Conservation (phyloP, 768 basidiomycete species). For the Coprinopsis cinerea region DNA sequence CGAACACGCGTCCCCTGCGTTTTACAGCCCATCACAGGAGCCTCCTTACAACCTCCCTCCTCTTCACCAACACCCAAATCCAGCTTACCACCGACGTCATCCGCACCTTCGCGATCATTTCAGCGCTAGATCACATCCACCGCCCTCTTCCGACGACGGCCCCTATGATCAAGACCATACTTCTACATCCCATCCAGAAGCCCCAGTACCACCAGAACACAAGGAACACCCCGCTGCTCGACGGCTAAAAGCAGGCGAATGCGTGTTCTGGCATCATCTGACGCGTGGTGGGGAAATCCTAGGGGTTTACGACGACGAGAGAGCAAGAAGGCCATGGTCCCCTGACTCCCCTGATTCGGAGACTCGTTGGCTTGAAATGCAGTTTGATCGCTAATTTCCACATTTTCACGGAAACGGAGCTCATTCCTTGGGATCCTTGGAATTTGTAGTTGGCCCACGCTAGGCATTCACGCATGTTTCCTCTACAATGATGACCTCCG, state of each 20-base stretch:
- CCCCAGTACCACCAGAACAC: constrained; percentile 24
- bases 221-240: constrained; percentile 33
- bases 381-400: constrained; percentile 26
- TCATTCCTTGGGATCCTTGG: neutral
- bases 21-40: too few species aligned
- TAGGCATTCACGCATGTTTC: too few species aligned
- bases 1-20: constrained; percentile 13
- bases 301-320: constrained; percentile 55
- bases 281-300: constrained; percentile 66
- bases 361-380: constrained; percentile 7
- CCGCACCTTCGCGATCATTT: too few species aligned
- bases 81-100: too few species aligned
- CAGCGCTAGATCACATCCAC: too few species aligned
- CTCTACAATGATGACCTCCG: too few species aligned
- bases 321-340: constrained; percentile 35
- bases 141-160: constrained; percentile 34
- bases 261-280: constrained; percentile 75
- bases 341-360: constrained; percentile 10
- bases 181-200: constrained; percentile 22
- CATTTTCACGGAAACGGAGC: neutral
- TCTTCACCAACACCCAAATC: too few species aligned
- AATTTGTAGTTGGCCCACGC: too few species aligned
- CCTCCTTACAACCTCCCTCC: too few species aligned
- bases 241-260: constrained; percentile 51
- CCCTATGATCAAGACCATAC: constrained; percentile 24